phyloP scores from a whole-genome alignment of 768 basidiomycete genomes.

The Calvatia gigantea region DNA sequence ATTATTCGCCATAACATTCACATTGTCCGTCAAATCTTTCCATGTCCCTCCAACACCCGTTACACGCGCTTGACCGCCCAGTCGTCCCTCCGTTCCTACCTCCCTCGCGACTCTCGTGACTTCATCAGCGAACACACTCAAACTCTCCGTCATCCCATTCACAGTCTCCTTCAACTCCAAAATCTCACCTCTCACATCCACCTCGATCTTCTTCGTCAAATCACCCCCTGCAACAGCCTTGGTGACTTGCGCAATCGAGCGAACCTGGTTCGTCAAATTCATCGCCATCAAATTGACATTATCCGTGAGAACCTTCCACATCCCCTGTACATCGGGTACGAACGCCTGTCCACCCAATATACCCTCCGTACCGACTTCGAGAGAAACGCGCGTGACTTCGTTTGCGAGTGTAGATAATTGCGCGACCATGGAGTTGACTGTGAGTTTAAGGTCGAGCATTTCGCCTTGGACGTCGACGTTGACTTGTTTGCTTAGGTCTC shows the following conservation, averaged over 20 bases:
- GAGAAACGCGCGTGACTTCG: constrained; percentile 86
- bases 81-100: constrained; percentile 93
- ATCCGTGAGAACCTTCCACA: constrained; percentile 87
- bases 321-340: constrained; percentile 90
- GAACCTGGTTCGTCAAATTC: constrained; percentile 89
- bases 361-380: constrained; percentile 92
- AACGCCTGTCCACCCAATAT: constrained; percentile 91
- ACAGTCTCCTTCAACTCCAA: constrained; percentile 88
- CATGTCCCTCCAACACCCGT: constrained; percentile 95
- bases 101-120: constrained; percentile 85
- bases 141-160: constrained; percentile 89
- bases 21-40: constrained; percentile 95
- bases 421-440: constrained; percentile 85
- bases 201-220: constrained; percentile 88
- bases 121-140: constrained; percentile 84
- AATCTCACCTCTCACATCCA: constrained; percentile 92
- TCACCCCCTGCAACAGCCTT: constrained; percentile 94
- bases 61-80: constrained; percentile 93
- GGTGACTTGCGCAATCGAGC: constrained; percentile 84
- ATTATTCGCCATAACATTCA: constrained; percentile 94
- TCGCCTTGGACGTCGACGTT: constrained; percentile 94
- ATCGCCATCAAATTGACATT: constrained; percentile 89
- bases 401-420: constrained; percentile 71
- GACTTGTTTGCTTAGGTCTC: constrained; percentile 81
- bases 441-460: constrained; percentile 87